Percentiles rank a stretch among this genome's conserved stretches.
Evolutionary conservation across 1,284 basidiomycete species (phyloP).

Genomic region (Tilletiopsis washingtonensis): DNA sequence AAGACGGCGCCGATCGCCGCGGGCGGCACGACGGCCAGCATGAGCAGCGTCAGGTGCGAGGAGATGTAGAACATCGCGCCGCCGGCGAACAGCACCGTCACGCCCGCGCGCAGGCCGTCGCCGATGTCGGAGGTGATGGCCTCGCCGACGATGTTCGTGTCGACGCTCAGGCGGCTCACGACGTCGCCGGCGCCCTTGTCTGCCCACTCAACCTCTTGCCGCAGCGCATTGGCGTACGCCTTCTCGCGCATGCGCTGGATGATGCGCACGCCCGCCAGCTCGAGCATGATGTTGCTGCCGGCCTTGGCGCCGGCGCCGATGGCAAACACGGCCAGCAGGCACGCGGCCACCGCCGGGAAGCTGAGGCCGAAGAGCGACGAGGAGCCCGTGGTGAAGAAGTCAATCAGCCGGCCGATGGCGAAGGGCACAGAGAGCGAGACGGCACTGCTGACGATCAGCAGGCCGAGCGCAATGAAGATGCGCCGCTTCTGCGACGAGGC

Average conservation of each 20-base stretch:
- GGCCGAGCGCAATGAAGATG: conserved; percentile 32
- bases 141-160: conserved; percentile 91
- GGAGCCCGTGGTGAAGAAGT: conserved; percentile 39
- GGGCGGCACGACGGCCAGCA: conserved; percentile 90
- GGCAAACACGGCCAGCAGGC: conserved; percentile 73
- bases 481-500: conserved; percentile 37
- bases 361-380: conserved; percentile 53
- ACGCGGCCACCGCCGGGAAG: conserved; percentile 68
- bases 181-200: conserved; percentile 91
- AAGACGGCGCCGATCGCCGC: conserved; percentile 91
- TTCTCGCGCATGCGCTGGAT: conserved; percentile 77
- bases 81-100: conserved; percentile 54
- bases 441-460: conserved; percentile 48
- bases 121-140: conserved; percentile 55
- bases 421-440: conserved; percentile 62
- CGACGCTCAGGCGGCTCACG: conserved; percentile 79
- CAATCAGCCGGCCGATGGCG: conserved; percentile 44
- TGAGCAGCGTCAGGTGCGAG: conserved; percentile 76
- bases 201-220: conserved; percentile 70
- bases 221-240: conserved; percentile 71
- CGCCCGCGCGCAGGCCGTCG: conserved; percentile 34
- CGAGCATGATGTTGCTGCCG: conserved; percentile 78
- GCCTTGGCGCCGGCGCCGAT: conserved; percentile 81
- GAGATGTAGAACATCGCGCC: conserved; percentile 95
- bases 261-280: conserved; percentile 74